Evolutionary conservation across 192 early-diverging fungal genomes (phyloP), one percentile per base, ranked within the genome.

Genomic region (Phycomyces nitens): DNA sequence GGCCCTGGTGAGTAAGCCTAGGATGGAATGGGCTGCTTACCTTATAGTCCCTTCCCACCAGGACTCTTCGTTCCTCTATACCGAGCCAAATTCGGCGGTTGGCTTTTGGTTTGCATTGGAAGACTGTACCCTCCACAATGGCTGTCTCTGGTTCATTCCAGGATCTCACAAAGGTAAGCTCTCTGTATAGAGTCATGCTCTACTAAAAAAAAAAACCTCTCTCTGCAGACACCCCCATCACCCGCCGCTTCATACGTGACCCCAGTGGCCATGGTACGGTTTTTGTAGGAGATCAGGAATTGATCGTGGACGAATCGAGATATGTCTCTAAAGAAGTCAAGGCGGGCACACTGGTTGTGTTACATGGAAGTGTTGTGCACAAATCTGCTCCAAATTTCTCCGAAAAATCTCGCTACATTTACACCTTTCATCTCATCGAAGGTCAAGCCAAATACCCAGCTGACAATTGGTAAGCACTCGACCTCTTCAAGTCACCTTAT

Each of bases 381-480:
- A 85, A 88, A 70, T 94, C 92, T 5, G 83, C 85, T 27, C 89
- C 84, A 54, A 97, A 97, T 71, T 60, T 64, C 14, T 93, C 90
- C 23, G 66, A 75, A 40, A 83, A 86, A 65, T 89, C 89, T 34
- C 87, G 95, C 5, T 95, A 82, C 73, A 95, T 96, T 52, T 97
- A 97, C 72, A 97, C 95, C 0, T 97, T 97, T 82, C 95, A 97
- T 73, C 81, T 88, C 20, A 88, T 97, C 69, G 95, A 97, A 43
- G 92, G 92, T 5, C 44, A 68, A 1, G 80, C 77, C 8, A 47
- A 73, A 16, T 95, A 97, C 57, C 84, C 88, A 40, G 68, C 63
- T 16, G 82, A 88, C 60, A 97, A 97, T 73, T 97, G 94, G 94
- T 77, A 84, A 56, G n/a, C n/a, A n/a, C n/a, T n/a, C n/a, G n/a